Evolutionary conservation across 1,284 basidiomycete genomes (phyloP).

Genomic region (Ustilago sp.): DNA sequence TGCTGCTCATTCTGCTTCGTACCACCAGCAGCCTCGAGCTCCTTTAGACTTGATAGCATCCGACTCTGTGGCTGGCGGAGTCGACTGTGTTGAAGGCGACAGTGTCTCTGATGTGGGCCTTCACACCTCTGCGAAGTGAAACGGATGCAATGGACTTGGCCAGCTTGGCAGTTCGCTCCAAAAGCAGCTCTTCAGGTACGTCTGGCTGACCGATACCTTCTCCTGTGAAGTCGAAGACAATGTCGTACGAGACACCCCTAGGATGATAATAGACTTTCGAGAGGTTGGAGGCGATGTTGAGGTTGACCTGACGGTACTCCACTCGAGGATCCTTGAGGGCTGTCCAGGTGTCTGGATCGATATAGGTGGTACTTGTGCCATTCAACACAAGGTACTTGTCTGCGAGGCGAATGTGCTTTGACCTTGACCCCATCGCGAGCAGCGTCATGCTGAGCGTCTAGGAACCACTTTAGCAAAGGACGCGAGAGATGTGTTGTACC

Average conservation of each 20-base stretch:
- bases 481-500: constrained; percentile 46
- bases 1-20: constrained; percentile 57
- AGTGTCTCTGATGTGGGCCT: constrained; percentile 57
- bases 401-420: constrained; percentile 48
- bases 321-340: constrained; percentile 52
- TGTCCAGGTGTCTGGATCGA: constrained; percentile 41
- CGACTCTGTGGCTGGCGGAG: constrained; percentile 35
- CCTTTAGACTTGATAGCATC: constrained; percentile 40
- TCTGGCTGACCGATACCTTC: constrained; percentile 42
- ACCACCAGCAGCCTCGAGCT: constrained; percentile 51
- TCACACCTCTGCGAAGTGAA: constrained; percentile 30
- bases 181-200: constrained; percentile 45
- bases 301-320: constrained; percentile 58
- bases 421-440: constrained; percentile 17
- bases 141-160: constrained; percentile 42
- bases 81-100: constrained; percentile 46
- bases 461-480: constrained; percentile 48
- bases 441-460: constrained; percentile 15
- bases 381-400: constrained; percentile 55
- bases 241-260: constrained; percentile 40
- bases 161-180: constrained; percentile 54
- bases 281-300: constrained; percentile 32
- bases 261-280: constrained; percentile 39
- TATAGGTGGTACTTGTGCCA: constrained; percentile 37
- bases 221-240: constrained; percentile 60